Percentiles rank a stretch among this genome's conserved stretches.
Conservation (phyloP, 352 stramenopile genomes). For the Globisporangium middletonii region DNA sequence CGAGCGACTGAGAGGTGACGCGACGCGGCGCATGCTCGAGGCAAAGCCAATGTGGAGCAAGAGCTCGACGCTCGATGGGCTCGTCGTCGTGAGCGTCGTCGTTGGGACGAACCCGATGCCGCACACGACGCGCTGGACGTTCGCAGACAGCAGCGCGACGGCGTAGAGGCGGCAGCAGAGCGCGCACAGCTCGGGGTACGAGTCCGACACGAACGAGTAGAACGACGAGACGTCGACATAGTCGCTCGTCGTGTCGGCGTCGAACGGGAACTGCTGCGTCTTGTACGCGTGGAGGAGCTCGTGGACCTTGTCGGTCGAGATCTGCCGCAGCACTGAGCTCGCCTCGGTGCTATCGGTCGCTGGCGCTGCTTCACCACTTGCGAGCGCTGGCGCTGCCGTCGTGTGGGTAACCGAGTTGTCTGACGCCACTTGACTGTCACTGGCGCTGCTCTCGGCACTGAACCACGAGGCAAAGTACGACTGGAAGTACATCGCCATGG, state of each 20-base stretch:
- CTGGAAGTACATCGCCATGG: slow-evolving; percentile 58
- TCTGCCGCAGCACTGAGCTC: slow-evolving; percentile 7
- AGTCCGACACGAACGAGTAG: slow-evolving; percentile 81
- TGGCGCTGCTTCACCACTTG: background rate
- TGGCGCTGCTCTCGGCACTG: background rate
- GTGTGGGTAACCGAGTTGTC: background rate
- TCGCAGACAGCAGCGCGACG: slow-evolving; percentile 49
- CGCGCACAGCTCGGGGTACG: slow-evolving; percentile 70
- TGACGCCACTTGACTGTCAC: background rate
- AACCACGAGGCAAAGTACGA: slow-evolving; percentile 74
- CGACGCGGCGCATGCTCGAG: slow-evolving; percentile 28
- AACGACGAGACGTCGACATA: slow-evolving; percentile 80
- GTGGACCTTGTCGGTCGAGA: slow-evolving; percentile 28
- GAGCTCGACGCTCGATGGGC: slow-evolving; percentile 43
- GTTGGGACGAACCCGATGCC: slow-evolving; percentile 59
- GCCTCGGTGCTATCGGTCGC: background rate
- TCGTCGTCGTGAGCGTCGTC: slow-evolving; percentile 41
- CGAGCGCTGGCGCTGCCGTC: background rate
- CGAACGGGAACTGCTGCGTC: slow-evolving; percentile 67
- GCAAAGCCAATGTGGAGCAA: slow-evolving; percentile 71
- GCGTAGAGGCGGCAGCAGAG: slow-evolving; percentile 76
- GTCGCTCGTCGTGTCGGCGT: slow-evolving; percentile 59
- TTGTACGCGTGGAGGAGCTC: slow-evolving; percentile 61
- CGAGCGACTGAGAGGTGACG: background rate
- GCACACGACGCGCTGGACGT: slow-evolving; percentile 43